phyloP scores from a whole-genome alignment of 75 land plant genomes.

The Sequoia sempervirens region DNA sequence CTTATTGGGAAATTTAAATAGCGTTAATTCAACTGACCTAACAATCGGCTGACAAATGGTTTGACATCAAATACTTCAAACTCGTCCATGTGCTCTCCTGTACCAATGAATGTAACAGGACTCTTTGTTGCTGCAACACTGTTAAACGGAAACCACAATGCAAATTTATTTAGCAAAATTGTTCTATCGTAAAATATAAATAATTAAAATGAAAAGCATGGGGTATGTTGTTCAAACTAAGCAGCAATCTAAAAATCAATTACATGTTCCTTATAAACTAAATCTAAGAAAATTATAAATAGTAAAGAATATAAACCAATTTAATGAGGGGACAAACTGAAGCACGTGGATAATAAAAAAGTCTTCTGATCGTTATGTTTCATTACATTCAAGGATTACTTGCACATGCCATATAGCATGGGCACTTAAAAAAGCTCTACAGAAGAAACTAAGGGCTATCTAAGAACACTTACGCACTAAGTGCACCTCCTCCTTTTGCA shows the following conservation, averaged over 20 bases:
- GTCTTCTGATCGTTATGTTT: background rate
- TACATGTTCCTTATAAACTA: background rate
- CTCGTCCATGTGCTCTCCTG: conserved; percentile 52
- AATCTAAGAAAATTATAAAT: background rate
- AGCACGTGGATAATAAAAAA: background rate
- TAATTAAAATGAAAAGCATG: background rate
- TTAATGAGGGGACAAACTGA: background rate
- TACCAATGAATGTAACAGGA: conserved; percentile 48
- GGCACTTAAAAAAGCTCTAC: background rate
- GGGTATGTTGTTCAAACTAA: background rate
- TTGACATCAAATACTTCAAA: conserved; percentile 49
- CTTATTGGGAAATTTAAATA: background rate
- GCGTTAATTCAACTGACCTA: conserved; percentile 19
- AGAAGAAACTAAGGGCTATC: background rate
- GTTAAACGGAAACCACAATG: conserved; percentile 2
- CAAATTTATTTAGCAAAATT: background rate
- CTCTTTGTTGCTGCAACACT: conserved; percentile 56
- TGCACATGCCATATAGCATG: background rate
- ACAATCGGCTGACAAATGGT: conserved; percentile 50
- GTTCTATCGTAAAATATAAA: background rate
- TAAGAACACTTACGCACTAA: conserved; percentile 37
- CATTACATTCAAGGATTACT: background rate
- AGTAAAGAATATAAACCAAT: background rate
- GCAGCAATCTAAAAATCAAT: background rate
- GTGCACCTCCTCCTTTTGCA: conserved; percentile 56